Percentiles rank a stretch among this genome's conserved stretches.
Evolutionary conservation across 306 rosid species (phyloP).

Genomic region (Bauhinia variegata): DNA sequence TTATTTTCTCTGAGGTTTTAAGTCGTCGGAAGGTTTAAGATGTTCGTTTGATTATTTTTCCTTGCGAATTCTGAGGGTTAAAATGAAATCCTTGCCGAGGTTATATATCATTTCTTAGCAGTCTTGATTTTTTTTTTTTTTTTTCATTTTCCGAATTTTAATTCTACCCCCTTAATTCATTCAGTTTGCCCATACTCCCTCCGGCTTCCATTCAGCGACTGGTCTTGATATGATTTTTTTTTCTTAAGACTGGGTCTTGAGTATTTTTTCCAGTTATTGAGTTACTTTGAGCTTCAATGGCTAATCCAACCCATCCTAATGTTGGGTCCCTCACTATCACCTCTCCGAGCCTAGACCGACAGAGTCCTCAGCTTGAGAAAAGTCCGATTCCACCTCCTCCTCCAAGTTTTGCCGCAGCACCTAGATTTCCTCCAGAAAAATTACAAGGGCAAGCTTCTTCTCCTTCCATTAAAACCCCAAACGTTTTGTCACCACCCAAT

Average conservation of each 20-base stretch:
- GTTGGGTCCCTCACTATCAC: conserved; percentile 54
- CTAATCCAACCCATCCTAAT: conserved; percentile 70
- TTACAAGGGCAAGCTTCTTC: conserved; percentile 69
- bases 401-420: conserved; percentile 42
- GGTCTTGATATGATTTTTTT: conserved; percentile 13
- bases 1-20: conserved; percentile 33
- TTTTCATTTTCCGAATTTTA: conserved; percentile 17
- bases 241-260: conserved; percentile 42
- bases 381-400: conserved; percentile 54
- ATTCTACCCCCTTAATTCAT: too few species aligned
- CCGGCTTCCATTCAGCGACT: too few species aligned
- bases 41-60: conserved; percentile 10
- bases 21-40: conserved; percentile 43
- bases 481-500: conserved; percentile 60
- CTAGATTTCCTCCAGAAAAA: conserved; percentile 63
- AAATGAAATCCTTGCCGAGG: conserved; percentile 37
- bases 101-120: conserved; percentile 32
- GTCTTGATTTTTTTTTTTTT: conserved; percentile 32
- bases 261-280: conserved; percentile 15
- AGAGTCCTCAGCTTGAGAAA: conserved; percentile 50
- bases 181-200: too few species aligned
- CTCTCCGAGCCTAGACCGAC: conserved; percentile 51
- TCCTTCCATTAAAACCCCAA: conserved; percentile 53
- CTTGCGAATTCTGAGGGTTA: conserved; percentile 26
- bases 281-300: conserved; percentile 50